phyloP scores from a whole-genome alignment of 1,139 yeast genomes.

The Nakaseomyces kungkrabaensis region DNA sequence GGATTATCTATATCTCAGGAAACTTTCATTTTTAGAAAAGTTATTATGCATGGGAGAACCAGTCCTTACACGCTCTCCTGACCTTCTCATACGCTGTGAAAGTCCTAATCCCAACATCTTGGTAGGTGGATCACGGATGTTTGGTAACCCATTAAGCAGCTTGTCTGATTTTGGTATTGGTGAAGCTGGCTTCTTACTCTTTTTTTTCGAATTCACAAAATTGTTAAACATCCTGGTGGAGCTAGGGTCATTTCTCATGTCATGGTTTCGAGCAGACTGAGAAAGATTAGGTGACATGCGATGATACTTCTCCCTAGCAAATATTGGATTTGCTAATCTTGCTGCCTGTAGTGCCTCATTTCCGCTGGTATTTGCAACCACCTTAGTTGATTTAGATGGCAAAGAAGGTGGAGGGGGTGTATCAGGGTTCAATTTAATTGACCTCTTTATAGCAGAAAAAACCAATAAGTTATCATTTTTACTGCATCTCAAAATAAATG shows the following conservation, averaged over 20 bases:
- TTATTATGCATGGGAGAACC: not conserved
- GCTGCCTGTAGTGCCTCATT: conserved; percentile 18
- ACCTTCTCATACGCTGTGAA: not conserved
- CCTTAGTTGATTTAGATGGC: conserved; percentile 6
- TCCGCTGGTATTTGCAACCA: not conserved
- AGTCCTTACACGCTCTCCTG: not conserved
- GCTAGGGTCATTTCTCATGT: not conserved
- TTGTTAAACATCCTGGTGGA: conserved; percentile 25
- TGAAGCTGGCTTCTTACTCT: conserved; percentile 10
- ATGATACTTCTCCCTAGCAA: conserved; percentile 6
- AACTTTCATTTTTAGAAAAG: conserved; percentile 1
- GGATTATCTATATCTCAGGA: not conserved
- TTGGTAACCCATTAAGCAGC: conserved; percentile 30
- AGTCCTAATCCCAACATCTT: conserved; percentile 10
- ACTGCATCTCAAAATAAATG: conserved; percentile 2
- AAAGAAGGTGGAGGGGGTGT: conserved; percentile 9
- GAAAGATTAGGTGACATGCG: not conserved
- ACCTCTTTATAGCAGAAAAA: conserved; percentile 2
- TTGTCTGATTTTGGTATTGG: conserved; percentile 25
- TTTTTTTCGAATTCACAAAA: conserved; percentile 27
- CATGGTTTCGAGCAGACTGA: not conserved
- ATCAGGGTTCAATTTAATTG: conserved; percentile 4
- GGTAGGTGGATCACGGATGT: conserved; percentile 2
- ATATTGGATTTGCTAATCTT: conserved; percentile 13
- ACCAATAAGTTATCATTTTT: not conserved